Percentiles rank a stretch among this genome's conserved stretches.
phyloP scores from a whole-genome alignment of 257 asterid species.

The Asclepias syriaca region DNA sequence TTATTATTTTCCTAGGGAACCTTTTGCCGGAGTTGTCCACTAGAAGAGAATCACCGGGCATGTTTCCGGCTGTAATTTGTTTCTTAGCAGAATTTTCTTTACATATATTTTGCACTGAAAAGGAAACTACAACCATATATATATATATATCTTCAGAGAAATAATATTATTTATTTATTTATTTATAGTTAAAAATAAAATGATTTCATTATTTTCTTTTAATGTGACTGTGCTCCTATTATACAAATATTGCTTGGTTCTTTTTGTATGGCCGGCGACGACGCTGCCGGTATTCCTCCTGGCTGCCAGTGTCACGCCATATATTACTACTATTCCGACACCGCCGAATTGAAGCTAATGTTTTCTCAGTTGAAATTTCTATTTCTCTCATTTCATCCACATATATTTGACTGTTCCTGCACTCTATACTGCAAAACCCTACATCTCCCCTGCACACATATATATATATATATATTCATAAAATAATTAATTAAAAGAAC shows the following conservation, averaged over 20 bases:
- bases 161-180: no score
- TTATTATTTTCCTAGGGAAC: no score
- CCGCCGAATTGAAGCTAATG: slow-evolving; percentile 31
- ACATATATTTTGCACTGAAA: no score
- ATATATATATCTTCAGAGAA: no score
- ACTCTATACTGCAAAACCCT: slow-evolving; percentile 61
- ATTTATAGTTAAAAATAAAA: no score
- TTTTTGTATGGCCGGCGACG: slow-evolving; percentile 13
- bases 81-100: no score
- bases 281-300: slow-evolving; percentile 30
- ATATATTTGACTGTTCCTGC: slow-evolving; percentile 58
- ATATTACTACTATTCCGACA: slow-evolving; percentile 12
- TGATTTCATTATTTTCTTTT: neutral
- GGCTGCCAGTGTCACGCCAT: slow-evolving; percentile 18
- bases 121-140: no score
- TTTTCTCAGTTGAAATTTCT: slow-evolving; percentile 33
- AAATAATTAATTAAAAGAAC: neutral
- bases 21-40: no score
- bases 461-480: neutral
- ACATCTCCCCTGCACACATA: slow-evolving; percentile 53
- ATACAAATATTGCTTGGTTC: slow-evolving; percentile 30
- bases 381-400: slow-evolving; percentile 51
- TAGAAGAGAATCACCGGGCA: no score
- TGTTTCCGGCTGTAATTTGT: no score
- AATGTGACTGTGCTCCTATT: neutral